These are phyloP conservation scores for Coemansia sp. DNA, from an alignment of 192 early-diverging fungal genomes.

Conservation along the genomic window DNA sequence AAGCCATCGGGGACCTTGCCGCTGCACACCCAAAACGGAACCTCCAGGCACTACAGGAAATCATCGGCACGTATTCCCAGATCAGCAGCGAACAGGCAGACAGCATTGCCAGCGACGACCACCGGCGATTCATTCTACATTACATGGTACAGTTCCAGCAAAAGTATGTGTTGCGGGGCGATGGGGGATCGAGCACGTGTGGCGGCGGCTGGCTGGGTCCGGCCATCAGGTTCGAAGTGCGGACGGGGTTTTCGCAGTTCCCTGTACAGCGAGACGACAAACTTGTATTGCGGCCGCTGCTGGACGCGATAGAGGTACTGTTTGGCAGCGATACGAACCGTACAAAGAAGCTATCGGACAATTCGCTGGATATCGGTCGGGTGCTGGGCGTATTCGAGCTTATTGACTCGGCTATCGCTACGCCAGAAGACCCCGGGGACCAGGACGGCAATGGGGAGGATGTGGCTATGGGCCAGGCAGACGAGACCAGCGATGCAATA, in stretches of 20 bases:
- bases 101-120: constrained; percentile 7
- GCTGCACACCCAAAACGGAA: constrained; percentile 9
- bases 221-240: constrained; percentile 39
- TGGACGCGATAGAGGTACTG: constrained; percentile 17
- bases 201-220: constrained; percentile 17
- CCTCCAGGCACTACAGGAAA: constrained; percentile 5
- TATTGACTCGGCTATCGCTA: neutral
- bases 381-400: constrained; percentile 25
- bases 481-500: neutral
- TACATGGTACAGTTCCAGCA: constrained; percentile 26
- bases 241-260: constrained; percentile 26
- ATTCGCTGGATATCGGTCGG: constrained; percentile 22
- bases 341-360: constrained; percentile 16
- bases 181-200: no score
- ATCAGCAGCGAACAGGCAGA: neutral
- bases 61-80: constrained; percentile 18
- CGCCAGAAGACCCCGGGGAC: neutral
- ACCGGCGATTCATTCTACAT: constrained; percentile 29
- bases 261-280: constrained; percentile 9
- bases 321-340: constrained; percentile 15
- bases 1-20: constrained; percentile 22
- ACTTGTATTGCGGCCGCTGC: constrained; percentile 9
- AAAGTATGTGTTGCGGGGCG: neutral
- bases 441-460: constrained; percentile 1
- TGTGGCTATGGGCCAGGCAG: constrained; percentile 3